phyloP scores from a whole-genome alignment of 2,329 filamentous ascomycete genomes.

The Ascosphaera aggregata region DNA sequence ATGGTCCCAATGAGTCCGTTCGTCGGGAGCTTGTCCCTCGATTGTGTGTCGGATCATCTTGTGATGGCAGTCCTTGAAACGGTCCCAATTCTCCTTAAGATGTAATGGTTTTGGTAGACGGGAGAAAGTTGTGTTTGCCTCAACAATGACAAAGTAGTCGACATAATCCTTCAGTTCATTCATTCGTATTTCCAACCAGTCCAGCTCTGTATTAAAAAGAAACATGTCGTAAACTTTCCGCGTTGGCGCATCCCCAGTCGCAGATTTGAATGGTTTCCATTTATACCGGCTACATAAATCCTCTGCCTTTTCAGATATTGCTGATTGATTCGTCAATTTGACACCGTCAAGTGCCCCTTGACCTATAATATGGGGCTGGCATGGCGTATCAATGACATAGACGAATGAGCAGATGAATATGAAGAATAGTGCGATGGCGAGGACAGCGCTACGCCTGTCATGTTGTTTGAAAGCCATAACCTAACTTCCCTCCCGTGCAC shows the following conservation, averaged over 20 bases:
- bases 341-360: background rate
- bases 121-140: conserved; percentile 35
- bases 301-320: no score
- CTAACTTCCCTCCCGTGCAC: background rate
- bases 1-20: conserved; percentile 22
- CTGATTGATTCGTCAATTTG: no score
- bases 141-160: conserved; percentile 42
- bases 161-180: conserved; percentile 33
- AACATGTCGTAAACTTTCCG: conserved; percentile 38
- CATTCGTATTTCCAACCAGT: conserved; percentile 41
- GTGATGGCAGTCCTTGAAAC: conserved; percentile 28
- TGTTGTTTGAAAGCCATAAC: background rate
- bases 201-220: conserved; percentile 38
- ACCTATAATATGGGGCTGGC: background rate
- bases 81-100: conserved; percentile 28
- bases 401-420: background rate
- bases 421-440: background rate
- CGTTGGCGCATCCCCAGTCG: background rate
- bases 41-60: conserved; percentile 39
- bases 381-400: background rate
- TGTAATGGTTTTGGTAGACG: conserved; percentile 30
- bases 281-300: conserved; percentile 3
- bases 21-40: conserved; percentile 6
- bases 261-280: background rate
- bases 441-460: background rate